A percentile compares a stretch with the other conserved stretches of the same genome.
These are phyloP conservation scores for Exserohilum turcica DNA, from an alignment of 2,329 filamentous ascomycete species.

Conservation along the genomic window DNA sequence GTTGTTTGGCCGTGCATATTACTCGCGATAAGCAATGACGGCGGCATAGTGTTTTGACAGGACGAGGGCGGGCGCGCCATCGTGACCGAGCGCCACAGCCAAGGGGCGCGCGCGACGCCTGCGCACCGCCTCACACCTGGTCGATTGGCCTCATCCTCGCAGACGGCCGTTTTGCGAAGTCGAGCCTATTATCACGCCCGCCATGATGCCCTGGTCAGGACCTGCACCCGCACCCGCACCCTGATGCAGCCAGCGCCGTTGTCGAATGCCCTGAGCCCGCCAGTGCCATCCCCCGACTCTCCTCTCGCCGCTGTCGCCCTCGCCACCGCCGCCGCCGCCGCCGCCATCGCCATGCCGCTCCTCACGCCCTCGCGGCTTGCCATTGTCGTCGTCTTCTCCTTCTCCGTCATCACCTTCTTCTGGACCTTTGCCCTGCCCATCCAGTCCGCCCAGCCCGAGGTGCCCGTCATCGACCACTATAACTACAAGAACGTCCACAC, in stretches of 20 bases:
- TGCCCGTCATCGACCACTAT: slow-evolving; percentile 34
- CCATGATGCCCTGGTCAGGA: slow-evolving; percentile 1
- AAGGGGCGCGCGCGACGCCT: slow-evolving; percentile 6
- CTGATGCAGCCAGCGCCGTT: background rate
- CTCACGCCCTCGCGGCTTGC: slow-evolving; percentile 42
- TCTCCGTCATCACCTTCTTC: slow-evolving; percentile 40
- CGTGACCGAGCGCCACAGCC: slow-evolving; percentile 19
- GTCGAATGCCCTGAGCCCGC: background rate
- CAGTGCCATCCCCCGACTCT: background rate
- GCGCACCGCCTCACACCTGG: slow-evolving; percentile 13
- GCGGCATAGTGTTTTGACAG: background rate
- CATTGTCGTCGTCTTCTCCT: slow-evolving; percentile 30
- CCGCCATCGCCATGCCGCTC: slow-evolving; percentile 33
- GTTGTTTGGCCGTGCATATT: background rate
- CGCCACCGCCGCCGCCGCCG: background rate
- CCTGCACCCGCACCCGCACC: too few species aligned
- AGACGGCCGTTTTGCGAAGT: too few species aligned
- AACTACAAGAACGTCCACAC: slow-evolving; percentile 27
- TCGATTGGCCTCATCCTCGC: too few species aligned
- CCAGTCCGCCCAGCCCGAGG: slow-evolving; percentile 21
- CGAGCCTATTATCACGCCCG: too few species aligned
- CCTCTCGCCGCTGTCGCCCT: background rate
- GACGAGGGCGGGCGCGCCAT: slow-evolving; percentile 5
- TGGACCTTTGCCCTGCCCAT: slow-evolving; percentile 39
- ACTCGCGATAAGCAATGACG: background rate